Evolutionary conservation across 352 stramenopile species (phyloP).

Genomic region (Phytophthora quininea): DNA sequence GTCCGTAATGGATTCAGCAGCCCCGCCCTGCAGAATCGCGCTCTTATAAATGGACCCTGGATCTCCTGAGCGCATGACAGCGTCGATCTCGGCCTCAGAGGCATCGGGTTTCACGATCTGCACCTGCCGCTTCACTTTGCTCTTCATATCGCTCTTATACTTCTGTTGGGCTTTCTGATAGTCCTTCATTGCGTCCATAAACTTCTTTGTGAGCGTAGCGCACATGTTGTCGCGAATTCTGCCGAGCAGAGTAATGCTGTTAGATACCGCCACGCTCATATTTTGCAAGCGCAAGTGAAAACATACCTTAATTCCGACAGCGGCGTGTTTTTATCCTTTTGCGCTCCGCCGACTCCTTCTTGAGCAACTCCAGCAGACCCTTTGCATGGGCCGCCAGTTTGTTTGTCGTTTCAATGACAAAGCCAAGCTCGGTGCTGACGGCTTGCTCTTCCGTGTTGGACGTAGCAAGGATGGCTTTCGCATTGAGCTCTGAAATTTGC

Average conservation of each 20-base stretch:
- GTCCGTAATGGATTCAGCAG: conserved; percentile 85
- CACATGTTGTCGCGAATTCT: conserved; percentile 97
- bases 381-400: conserved; percentile 92
- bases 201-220: conserved; percentile 97
- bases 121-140: conserved; percentile 97
- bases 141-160: conserved; percentile 98
- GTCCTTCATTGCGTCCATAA: conserved; percentile 98
- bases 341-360: conserved; percentile 95
- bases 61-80: conserved; percentile 92
- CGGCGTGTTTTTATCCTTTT: conserved; percentile 90
- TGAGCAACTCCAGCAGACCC: conserved; percentile 84
- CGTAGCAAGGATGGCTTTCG: conserved; percentile 93
- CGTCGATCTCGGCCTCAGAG: conserved; percentile 97
- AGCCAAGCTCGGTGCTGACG: conserved; percentile 90
- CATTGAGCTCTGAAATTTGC: conserved; percentile 93
- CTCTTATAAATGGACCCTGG: conserved; percentile 87
- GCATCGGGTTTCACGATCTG: conserved; percentile 98
- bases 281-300: background rate
- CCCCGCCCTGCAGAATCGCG: conserved; percentile 77
- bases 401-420: conserved; percentile 94
- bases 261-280: background rate
- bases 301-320: conserved; percentile 71
- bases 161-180: conserved; percentile 98
- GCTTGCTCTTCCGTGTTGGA: conserved; percentile 93
- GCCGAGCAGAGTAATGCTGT: conserved; percentile 1